Conservation (phyloP, 108 stramenopile genomes). For the Nitzschia palea region DNA sequence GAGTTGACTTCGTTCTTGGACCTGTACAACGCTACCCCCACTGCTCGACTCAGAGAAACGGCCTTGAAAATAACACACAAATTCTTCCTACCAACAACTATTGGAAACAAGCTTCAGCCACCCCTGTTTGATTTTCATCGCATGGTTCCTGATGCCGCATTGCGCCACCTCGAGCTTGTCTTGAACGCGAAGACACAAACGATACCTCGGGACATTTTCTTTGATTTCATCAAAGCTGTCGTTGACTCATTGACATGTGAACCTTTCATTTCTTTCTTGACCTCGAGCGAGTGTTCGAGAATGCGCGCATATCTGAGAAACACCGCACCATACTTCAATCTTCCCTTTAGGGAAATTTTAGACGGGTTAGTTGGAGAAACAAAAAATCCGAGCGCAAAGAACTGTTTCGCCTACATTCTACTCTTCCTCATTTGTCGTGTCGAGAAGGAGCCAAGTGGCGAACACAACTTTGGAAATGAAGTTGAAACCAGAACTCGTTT, state of each 20-base stretch:
- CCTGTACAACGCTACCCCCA: slow-evolving; percentile 45
- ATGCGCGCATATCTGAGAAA: slow-evolving; percentile 82
- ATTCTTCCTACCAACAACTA: slow-evolving; percentile 51
- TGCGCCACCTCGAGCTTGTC: slow-evolving; percentile 51
- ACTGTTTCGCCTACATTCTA: slow-evolving; percentile 58
- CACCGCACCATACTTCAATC: slow-evolving; percentile 58
- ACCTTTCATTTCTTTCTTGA: slow-evolving; percentile 68
- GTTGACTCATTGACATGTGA: slow-evolving; percentile 53
- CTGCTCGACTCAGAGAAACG: slow-evolving; percentile 32
- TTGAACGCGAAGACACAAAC: slow-evolving; percentile 36
- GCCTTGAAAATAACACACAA: slow-evolving; percentile 51
- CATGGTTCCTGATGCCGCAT: slow-evolving; percentile 44
- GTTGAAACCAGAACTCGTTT: slow-evolving; percentile 46
- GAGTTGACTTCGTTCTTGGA: slow-evolving; percentile 65
- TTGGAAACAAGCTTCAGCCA: slow-evolving; percentile 40
- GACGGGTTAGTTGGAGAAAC: slow-evolving; percentile 23
- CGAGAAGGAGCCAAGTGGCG: slow-evolving; percentile 50
- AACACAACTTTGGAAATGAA: slow-evolving; percentile 48
- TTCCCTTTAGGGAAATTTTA: slow-evolving; percentile 36
- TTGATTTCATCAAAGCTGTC: slow-evolving; percentile 50
- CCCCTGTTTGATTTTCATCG: slow-evolving; percentile 66
- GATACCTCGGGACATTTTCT: slow-evolving; percentile 52
- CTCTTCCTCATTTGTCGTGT: slow-evolving; percentile 63
- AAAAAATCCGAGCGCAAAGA: slow-evolving; percentile 25
- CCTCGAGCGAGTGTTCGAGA: slow-evolving; percentile 70